phyloP scores from a whole-genome alignment of 306 rosid species.

The Quillaja saponaria region DNA sequence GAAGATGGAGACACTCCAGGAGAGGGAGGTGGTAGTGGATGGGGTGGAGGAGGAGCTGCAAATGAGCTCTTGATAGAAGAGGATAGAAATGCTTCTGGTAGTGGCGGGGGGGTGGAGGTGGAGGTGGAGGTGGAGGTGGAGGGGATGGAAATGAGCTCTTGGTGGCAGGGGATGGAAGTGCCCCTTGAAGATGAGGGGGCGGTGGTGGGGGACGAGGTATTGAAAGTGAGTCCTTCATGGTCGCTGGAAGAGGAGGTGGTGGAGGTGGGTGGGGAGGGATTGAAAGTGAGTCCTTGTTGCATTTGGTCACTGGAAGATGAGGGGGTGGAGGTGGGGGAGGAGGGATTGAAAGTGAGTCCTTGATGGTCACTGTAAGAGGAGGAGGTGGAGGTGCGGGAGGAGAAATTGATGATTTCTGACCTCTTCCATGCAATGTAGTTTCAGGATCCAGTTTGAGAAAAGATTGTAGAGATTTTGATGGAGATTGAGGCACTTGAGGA shows the following conservation, averaged over 20 bases:
- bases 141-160: slow-evolving; percentile 22
- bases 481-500: slow-evolving; percentile 21
- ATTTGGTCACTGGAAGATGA: not conserved
- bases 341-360: slow-evolving; percentile 1
- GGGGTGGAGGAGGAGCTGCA: slow-evolving; percentile 30
- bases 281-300: no score
- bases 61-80: slow-evolving; percentile 8
- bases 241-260: slow-evolving; percentile 28
- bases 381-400: slow-evolving; percentile 27
- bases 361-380: slow-evolving; percentile 1
- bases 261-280: slow-evolving; percentile 13
- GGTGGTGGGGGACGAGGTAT: slow-evolving; percentile 4
- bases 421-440: slow-evolving; percentile 30
- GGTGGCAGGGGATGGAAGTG: slow-evolving; percentile 18
- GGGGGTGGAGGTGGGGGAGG: slow-evolving; percentile 28
- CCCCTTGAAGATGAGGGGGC: slow-evolving; percentile 16
- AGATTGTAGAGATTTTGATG: slow-evolving; percentile 30
- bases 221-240: no score
- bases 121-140: slow-evolving; percentile 13
- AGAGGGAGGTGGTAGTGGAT: slow-evolving; percentile 31
- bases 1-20: slow-evolving; percentile 33
- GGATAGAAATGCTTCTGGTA: slow-evolving; percentile 13
- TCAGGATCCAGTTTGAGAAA: slow-evolving; percentile 23
- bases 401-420: slow-evolving; percentile 31
- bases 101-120: slow-evolving; percentile 13